Evolutionary conservation across 176 grass and related monocot species (phyloP).

Genomic region (Aegilops longissima): DNA sequence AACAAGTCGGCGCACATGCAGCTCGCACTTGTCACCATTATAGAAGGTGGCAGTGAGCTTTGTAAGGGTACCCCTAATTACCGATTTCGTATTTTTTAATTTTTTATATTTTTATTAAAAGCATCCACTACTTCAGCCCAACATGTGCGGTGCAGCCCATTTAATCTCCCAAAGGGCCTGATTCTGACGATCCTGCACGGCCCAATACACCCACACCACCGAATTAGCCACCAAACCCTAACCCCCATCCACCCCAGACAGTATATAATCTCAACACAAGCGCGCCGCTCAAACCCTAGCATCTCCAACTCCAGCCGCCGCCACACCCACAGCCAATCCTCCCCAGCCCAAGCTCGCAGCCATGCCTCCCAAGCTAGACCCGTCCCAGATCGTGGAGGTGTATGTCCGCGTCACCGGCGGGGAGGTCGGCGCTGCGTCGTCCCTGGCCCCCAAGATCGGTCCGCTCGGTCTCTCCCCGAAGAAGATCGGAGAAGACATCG

Average conservation of each 20-base stretch:
- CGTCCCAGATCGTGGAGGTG: constrained; percentile 61
- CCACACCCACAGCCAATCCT: neutral
- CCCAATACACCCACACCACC: neutral
- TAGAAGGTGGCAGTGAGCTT: no score
- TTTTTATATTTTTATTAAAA: no score
- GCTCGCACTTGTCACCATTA: no score
- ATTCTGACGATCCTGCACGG: neutral
- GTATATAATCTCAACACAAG: neutral
- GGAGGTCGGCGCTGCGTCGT: constrained; percentile 68
- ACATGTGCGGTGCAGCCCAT: neutral
- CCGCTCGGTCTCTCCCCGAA: constrained; percentile 78
- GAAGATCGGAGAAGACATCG: constrained; percentile 84
- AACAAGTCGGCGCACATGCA: no score
- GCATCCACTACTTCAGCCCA: neutral
- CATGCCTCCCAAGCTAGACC: constrained; percentile 78
- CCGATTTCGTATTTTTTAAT: no score
- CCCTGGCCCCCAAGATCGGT: constrained; percentile 74
- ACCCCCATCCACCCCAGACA: neutral
- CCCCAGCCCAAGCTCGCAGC: constrained; percentile 2
- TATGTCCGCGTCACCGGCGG: constrained; percentile 74
- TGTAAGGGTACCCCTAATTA: no score
- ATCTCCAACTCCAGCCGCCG: neutral
- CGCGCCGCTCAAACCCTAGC: constrained; percentile 6
- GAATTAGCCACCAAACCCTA: constrained; percentile 2
- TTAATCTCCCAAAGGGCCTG: neutral